Evolutionary conservation across 192 early-diverging fungal species (phyloP), one percentile per base, ranked within the genome.

Genomic region (Pilaira anomala): DNA sequence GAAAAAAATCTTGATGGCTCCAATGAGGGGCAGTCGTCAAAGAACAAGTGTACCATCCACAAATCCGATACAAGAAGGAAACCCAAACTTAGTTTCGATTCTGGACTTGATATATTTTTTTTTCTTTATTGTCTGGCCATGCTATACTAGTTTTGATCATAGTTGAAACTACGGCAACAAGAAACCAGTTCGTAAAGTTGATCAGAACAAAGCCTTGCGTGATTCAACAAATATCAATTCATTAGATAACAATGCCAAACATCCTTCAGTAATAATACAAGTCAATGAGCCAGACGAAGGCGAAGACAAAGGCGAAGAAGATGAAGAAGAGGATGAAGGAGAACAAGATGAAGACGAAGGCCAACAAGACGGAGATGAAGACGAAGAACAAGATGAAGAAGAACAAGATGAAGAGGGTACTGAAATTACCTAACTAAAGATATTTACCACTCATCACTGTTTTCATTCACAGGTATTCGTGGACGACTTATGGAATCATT

Each of bases 201-300:
- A n/a, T n/a, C n/a, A 33, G 30, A 33, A 54, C n/a, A 54, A 54
- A 54, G 52, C 16, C 52, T 54, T 54, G 29, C 52, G 16, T 33
- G n/a, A 54, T 54, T 33, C 29, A 54, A 18, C 29, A 54, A 54
- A 33, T 33, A 54, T 54, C 30, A 33, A 54, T 33, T 7, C 14
- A 18, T 54, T 54, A 28, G 28, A 54, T 54, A 54, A 33, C 52
- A 21, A 53, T 53, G 25, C 49, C 49, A 28, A 51, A 24, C 26
- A 51, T 2, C 3, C 49, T 13, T 28, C 49, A 26, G 24, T 45
- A 12, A 16, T 45, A 33, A 33, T 5, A 45, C 42, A 45, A 12
- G 42, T 13, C 42, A 45, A 46, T 46, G 44, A 46, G 44, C 13
- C 44, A 11, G 13, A 46, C 18, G 16, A 46, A 45, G 42, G 12